Percentiles rank a stretch among this genome's conserved stretches.
Conservation (phyloP, 2,329 filamentous ascomycete species). For the Dactylonectria estremocensis region DNA sequence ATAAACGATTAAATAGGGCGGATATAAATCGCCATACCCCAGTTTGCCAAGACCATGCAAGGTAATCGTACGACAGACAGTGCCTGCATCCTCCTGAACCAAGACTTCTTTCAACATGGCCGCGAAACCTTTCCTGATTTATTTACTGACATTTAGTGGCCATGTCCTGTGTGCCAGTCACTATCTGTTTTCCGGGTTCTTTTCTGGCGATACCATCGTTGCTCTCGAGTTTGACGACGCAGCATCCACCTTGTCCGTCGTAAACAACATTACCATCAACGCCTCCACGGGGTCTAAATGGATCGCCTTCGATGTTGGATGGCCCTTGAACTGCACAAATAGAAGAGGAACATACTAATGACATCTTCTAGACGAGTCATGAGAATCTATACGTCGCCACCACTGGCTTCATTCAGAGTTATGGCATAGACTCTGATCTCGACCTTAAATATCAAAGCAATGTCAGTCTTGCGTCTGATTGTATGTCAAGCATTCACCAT, state of each 20-base stretch:
- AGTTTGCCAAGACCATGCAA: constrained; percentile 2
- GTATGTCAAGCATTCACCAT: background rate
- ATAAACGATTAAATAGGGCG: constrained; percentile 4
- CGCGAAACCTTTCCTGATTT: constrained; percentile 3
- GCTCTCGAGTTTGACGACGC: constrained; percentile 23
- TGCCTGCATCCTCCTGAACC: background rate
- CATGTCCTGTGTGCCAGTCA: constrained; percentile 22
- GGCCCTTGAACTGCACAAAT: background rate
- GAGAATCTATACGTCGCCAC: constrained; percentile 23
- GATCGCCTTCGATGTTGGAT: constrained; percentile 17
- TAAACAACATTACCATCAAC: constrained; percentile 11
- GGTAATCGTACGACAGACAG: background rate
- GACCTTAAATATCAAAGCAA: constrained; percentile 18
- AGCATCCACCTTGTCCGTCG: constrained; percentile 11
- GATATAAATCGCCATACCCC: constrained; percentile 9
- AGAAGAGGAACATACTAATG: background rate
- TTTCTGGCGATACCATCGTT: constrained; percentile 24
- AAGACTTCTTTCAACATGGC: constrained; percentile 7
- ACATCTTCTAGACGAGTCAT: background rate
- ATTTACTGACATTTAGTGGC: constrained; percentile 16
- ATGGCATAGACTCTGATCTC: constrained; percentile 9
- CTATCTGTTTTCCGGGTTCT: constrained; percentile 30
- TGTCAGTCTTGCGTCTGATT: constrained; percentile 14
- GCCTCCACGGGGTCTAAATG: constrained; percentile 16
- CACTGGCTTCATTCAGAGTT: constrained; percentile 24